phyloP scores from a whole-genome alignment of 148 eudicot species.

The Diospyros lotus region DNA sequence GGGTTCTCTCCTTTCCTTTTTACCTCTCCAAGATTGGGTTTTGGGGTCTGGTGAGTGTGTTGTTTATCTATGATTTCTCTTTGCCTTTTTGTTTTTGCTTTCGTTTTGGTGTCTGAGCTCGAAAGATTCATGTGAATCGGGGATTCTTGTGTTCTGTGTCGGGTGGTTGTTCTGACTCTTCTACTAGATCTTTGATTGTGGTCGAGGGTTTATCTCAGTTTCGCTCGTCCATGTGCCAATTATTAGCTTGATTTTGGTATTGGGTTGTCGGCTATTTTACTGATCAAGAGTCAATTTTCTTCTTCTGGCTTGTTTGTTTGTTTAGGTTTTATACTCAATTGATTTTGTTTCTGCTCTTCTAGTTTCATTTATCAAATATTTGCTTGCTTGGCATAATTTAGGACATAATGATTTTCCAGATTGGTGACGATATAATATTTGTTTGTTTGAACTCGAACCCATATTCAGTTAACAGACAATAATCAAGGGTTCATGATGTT shows the following conservation, averaged over 20 bases:
- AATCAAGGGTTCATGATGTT: background rate
- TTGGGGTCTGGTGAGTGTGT: conserved; percentile 16
- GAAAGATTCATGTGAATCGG: background rate
- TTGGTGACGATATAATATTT: background rate
- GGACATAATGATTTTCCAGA: background rate
- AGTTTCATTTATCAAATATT: background rate
- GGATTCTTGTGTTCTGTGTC: background rate
- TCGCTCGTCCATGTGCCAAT: background rate
- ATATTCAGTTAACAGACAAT: background rate
- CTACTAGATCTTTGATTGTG: conserved; percentile 10
- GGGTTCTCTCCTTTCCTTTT: conserved; percentile 11
- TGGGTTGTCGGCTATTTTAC: background rate
- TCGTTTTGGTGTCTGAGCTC: background rate
- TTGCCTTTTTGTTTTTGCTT: background rate
- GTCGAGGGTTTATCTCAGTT: background rate
- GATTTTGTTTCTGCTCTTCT: background rate
- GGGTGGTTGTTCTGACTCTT: background rate
- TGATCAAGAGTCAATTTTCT: background rate
- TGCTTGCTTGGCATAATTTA: background rate
- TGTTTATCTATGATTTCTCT: background rate
- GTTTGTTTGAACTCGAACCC: background rate
- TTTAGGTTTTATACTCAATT: background rate
- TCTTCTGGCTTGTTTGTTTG: background rate
- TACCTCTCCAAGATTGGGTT: conserved; percentile 11
- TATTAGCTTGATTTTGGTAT: conserved; percentile 2